Percentiles rank a stretch among this genome's conserved stretches.
phyloP scores from a whole-genome alignment of 805 yeast species.

The Cephaloascus fragrans region DNA sequence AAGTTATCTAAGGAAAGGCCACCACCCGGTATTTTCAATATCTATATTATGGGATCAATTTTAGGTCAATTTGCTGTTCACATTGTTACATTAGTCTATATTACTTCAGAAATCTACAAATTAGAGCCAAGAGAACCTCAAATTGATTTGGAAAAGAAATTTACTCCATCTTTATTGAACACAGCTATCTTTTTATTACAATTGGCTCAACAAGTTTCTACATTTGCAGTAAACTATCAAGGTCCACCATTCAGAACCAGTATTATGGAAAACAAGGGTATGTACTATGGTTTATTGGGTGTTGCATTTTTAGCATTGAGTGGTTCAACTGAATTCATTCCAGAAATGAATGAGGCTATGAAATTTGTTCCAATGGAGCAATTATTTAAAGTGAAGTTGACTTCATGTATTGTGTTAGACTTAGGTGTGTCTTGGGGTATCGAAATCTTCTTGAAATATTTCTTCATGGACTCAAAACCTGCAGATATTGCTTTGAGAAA shows the following conservation, averaged over 20 bases:
- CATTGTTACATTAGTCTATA: slow-evolving; percentile 69
- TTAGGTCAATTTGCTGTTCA: slow-evolving; percentile 95
- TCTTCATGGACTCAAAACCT: slow-evolving; percentile 85
- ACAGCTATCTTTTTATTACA: slow-evolving; percentile 94
- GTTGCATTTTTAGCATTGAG: slow-evolving; percentile 82
- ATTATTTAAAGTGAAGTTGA: slow-evolving; percentile 68
- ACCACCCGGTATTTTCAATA: slow-evolving; percentile 93
- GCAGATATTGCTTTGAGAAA: slow-evolving; percentile 72
- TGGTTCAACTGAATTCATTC: slow-evolving; percentile 90
- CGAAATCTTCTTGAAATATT: slow-evolving; percentile 71
- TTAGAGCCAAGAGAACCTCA: slow-evolving; percentile 90
- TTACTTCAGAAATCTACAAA: slow-evolving; percentile 73
- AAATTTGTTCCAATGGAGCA: slow-evolving; percentile 80
- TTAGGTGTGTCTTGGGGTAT: slow-evolving; percentile 66
- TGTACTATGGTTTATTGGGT: slow-evolving; percentile 91
- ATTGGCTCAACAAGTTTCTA: slow-evolving; percentile 92
- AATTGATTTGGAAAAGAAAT: slow-evolving; percentile 81
- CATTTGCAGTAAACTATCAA: slow-evolving; percentile 95
- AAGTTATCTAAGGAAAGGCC: slow-evolving; percentile 91
- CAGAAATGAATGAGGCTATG: slow-evolving; percentile 89
- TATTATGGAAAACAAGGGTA: slow-evolving; percentile 84
- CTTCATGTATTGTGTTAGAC: slow-evolving; percentile 65
- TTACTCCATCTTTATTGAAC: slow-evolving; percentile 82
- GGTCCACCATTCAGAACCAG: slow-evolving; percentile 95
- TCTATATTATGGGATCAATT: slow-evolving; percentile 95